phyloP scores from a whole-genome alignment of 768 basidiomycete species.

The Kwoniella dejecticola region DNA sequence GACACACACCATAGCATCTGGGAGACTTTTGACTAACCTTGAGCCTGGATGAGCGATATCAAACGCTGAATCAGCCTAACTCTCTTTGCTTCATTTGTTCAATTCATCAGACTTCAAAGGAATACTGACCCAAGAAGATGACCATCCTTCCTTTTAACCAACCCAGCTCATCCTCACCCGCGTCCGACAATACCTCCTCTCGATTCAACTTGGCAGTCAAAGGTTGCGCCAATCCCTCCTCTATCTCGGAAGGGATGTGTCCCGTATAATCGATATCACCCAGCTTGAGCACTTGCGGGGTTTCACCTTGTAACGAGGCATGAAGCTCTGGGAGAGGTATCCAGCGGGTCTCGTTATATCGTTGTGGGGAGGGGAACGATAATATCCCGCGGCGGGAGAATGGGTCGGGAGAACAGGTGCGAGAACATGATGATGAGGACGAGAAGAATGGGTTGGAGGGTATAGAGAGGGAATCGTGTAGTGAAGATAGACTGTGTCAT shows the following conservation, averaged over 20 bases:
- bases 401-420: conserved; percentile 20
- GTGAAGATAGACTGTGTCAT: neutral
- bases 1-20: neutral
- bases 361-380: conserved; percentile 14
- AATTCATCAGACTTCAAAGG: too few relatives aligned
- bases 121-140: conserved; percentile 31
- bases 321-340: conserved; percentile 20
- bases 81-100: too few relatives aligned
- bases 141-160: conserved; percentile 25
- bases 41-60: neutral
- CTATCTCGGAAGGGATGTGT: neutral
- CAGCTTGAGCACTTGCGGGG: neutral
- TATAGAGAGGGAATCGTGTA: neutral
- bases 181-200: conserved; percentile 13
- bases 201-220: conserved; percentile 8
- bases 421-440: conserved; percentile 2
- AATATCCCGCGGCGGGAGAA: conserved; percentile 34
- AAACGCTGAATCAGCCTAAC: neutral
- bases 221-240: neutral
- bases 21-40: neutral
- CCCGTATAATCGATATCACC: neutral
- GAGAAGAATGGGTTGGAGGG: neutral
- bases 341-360: conserved; percentile 30
- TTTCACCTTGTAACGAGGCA: neutral
- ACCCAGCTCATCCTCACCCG: conserved; percentile 4